Conservation (phyloP, 331 rosid species). For the Rosa hybrid region DNA sequence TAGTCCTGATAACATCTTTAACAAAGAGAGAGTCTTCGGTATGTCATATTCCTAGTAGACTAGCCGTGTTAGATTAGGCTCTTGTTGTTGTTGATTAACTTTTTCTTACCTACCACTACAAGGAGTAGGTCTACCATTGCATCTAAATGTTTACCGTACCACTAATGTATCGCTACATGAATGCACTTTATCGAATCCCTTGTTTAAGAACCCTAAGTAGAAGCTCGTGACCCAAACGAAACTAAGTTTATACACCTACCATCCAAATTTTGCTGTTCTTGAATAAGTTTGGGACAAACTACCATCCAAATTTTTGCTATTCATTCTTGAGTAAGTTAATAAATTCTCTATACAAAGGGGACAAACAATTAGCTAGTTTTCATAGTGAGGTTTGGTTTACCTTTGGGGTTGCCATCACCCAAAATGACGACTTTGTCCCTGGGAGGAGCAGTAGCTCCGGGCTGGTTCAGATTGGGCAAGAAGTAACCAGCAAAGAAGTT, state of each 20-base stretch:
- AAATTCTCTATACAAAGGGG: not conserved
- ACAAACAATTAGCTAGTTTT: not conserved
- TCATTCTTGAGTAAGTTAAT: not conserved
- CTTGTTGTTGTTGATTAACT: not conserved
- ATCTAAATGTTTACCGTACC: not conserved
- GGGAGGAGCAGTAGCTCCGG: slow-evolving; percentile 40
- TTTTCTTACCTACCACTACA: too few species aligned
- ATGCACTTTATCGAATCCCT: too few species aligned
- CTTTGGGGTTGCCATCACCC: slow-evolving; percentile 65
- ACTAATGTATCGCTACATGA: not conserved
- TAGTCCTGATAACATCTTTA: too few species aligned
- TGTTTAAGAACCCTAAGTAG: not conserved
- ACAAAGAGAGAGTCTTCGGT: too few species aligned
- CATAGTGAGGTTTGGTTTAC: slow-evolving; percentile 5
- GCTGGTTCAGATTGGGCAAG: slow-evolving; percentile 40
- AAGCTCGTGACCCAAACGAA: not conserved
- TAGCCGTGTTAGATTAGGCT: too few species aligned
- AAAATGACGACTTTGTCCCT: slow-evolving; percentile 47
- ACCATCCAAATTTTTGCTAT: not conserved
- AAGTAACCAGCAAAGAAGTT: slow-evolving; percentile 51
- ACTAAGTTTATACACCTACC: not conserved
- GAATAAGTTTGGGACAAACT: too few species aligned
- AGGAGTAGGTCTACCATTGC: too few species aligned
- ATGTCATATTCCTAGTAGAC: too few species aligned
- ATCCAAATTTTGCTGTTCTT: not conserved